phyloP scores from a whole-genome alignment of 371 early-diverging fungal species.

The Mortierella polycephala region DNA sequence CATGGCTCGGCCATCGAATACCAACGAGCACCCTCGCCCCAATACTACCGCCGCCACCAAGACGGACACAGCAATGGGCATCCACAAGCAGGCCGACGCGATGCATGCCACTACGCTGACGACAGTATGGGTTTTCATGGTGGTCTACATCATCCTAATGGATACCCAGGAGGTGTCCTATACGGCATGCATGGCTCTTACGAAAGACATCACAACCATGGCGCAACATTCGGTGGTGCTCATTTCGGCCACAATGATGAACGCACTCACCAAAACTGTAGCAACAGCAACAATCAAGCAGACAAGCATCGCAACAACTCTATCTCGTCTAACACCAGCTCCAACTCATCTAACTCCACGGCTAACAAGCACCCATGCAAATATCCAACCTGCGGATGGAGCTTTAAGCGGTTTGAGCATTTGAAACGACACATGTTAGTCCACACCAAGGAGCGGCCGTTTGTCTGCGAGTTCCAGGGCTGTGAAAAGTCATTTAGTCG shows the following conservation, averaged over 20 bases:
- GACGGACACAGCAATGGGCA: too few species aligned
- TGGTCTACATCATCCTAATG: background rate
- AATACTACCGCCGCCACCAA: slow-evolving; percentile 7
- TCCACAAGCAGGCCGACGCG: slow-evolving; percentile 6
- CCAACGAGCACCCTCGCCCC: slow-evolving; percentile 1
- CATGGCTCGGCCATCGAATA: slow-evolving; percentile 17
- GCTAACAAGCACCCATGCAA: slow-evolving; percentile 66
- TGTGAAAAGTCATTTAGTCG: slow-evolving; percentile 81
- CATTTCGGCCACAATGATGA: slow-evolving; percentile 15
- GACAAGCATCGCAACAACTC: slow-evolving; percentile 48
- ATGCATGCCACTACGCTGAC: slow-evolving; percentile 9
- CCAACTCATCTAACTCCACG: slow-evolving; percentile 18
- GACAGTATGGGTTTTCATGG: slow-evolving; percentile 1
- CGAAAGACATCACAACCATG: slow-evolving; percentile 14
- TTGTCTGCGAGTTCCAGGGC: slow-evolving; percentile 71
- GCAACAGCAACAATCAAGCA: background rate
- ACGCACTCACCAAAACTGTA: background rate
- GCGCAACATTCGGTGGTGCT: slow-evolving; percentile 5
- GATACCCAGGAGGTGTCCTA: background rate
- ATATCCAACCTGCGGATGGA: slow-evolving; percentile 66
- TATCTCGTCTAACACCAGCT: slow-evolving; percentile 37
- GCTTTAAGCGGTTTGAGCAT: slow-evolving; percentile 86
- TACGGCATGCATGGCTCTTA: slow-evolving; percentile 16
- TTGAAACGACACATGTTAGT: slow-evolving; percentile 82
- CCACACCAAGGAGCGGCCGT: slow-evolving; percentile 73